Evolutionary conservation across 148 eudicot species (phyloP).

Genomic region (Persicaria tinctoria): DNA sequence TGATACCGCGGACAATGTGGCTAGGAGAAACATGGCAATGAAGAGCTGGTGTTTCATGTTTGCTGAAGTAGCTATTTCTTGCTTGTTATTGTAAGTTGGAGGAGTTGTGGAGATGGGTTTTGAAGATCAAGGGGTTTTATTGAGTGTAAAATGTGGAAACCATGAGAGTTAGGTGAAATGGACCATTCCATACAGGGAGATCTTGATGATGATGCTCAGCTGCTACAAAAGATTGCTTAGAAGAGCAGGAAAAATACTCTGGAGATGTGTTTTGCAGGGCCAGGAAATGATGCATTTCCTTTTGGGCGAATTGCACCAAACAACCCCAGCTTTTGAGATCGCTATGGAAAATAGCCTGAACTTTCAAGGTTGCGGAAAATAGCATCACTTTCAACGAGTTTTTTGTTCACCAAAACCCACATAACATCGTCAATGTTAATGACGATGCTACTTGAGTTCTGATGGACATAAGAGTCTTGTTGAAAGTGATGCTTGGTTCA

Average conservation of each 20-base stretch:
- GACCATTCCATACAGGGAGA: not conserved
- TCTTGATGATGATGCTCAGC: conserved; percentile 16
- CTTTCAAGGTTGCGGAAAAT: no score
- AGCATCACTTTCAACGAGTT: no score
- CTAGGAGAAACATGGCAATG: conserved; percentile 17
- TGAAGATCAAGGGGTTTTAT: conserved; percentile 15
- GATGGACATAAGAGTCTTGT: no score
- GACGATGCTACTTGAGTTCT: no score
- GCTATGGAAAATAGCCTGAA: no score
- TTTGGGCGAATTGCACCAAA: no score
- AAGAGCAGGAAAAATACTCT: conserved; percentile 29
- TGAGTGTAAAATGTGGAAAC: not conserved
- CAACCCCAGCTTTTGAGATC: no score
- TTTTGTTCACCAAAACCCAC: no score
- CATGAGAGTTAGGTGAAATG: conserved; percentile 29
- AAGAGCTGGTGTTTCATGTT: conserved; percentile 19
- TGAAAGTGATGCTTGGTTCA: no score
- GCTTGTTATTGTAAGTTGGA: conserved; percentile 4
- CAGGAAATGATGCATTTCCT: not conserved
- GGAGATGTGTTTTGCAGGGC: conserved; percentile 6
- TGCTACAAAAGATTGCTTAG: conserved; percentile 27
- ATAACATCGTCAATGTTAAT: no score
- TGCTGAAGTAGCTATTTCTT: not conserved
- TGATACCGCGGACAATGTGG: conserved; percentile 20
- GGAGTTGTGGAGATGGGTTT: conserved; percentile 11